Base-by-base conservation (phyloP, 768 basidiomycete species). In the Cystofilobasidium bisporidii region DNA sequence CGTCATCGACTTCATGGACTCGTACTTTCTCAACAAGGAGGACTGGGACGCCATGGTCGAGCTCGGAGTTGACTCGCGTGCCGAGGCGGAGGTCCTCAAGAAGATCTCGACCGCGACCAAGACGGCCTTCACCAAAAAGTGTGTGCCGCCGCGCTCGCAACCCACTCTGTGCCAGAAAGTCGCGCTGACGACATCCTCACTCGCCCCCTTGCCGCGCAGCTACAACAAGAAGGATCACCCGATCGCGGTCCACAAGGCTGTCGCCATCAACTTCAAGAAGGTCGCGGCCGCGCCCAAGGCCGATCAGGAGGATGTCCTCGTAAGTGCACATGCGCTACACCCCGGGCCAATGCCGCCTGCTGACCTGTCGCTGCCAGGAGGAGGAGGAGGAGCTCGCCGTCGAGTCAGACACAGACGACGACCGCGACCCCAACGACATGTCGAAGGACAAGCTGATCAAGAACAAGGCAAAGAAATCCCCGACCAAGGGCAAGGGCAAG, bases 1-100 rank as follows among this genome's bases (percentile, higher is more conserved):
- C 12, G 84, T 92, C 41, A 96, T 99, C 65, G 81, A 83, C 30
- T 79, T 80, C 9, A 94, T 99, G 92, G 96, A 98, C 75, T 87
- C 88, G 57, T 99, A 99, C 75, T 97, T 85, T 77, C 77, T 99
- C 38, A 86, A 86, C 3, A 89, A 87, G 71, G 96, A 98, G 33
- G 94, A 98, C 73, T 98, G 93, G 94, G 96, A 99, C 73, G 86
- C 91, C 14, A 81, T 98, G 62, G 83, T 98, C 63, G 94, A 98
- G 75, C 82, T 99, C 12, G 96, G 94, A 0, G 83, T 99, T 11
- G 96, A 85, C 66, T 82, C 87, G 9, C 82, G 85, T 74, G 84
- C 83, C 67, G 89, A 89, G 59, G 88, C 87, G 0, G 9, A 79
- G 1, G 82, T 94, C 15, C 77, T 88, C 73, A 96, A 94, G 80